Evolutionary conservation across 352 stramenopile species (phyloP).

Genomic region (Phytophthora ramorum): DNA sequence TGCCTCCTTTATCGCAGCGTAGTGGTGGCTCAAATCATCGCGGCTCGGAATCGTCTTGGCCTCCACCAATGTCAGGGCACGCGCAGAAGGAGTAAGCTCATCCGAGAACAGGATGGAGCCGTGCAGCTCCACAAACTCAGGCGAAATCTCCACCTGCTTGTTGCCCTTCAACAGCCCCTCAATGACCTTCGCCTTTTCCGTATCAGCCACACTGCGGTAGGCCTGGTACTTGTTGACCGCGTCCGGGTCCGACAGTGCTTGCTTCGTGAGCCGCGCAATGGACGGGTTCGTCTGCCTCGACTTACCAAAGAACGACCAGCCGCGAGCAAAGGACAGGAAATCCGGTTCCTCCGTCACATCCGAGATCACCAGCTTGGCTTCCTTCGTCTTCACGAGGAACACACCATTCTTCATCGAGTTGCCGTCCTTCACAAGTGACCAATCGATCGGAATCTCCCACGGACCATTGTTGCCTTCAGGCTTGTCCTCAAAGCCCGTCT

Average conservation of each 20-base stretch:
- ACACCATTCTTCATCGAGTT: slow-evolving; percentile 64
- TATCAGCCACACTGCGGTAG: slow-evolving; percentile 71
- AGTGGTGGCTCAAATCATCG: slow-evolving; percentile 78
- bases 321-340: slow-evolving; percentile 76
- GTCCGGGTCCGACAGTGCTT: slow-evolving; percentile 71
- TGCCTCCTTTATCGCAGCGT: slow-evolving; percentile 63
- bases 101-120: slow-evolving; percentile 78
- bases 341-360: slow-evolving; percentile 61
- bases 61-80: slow-evolving; percentile 68
- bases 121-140: slow-evolving; percentile 66
- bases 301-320: slow-evolving; percentile 84
- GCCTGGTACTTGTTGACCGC: slow-evolving; percentile 82
- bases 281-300: slow-evolving; percentile 67
- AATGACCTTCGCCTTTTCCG: slow-evolving; percentile 75
- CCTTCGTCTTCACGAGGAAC: slow-evolving; percentile 67
- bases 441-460: slow-evolving; percentile 83
- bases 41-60: slow-evolving; percentile 62
- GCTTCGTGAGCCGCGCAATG: slow-evolving; percentile 58
- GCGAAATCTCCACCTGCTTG: slow-evolving; percentile 59
- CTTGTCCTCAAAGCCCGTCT: slow-evolving; percentile 78
- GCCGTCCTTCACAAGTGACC: slow-evolving; percentile 72
- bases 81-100: slow-evolving; percentile 64
- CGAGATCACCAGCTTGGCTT: slow-evolving; percentile 57
- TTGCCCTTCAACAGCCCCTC: slow-evolving; percentile 61
- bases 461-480: slow-evolving; percentile 69